These are phyloP conservation scores for Botryotinia narcissicola DNA, from an alignment of 2,329 filamentous ascomycete species.

Conservation along the genomic window DNA sequence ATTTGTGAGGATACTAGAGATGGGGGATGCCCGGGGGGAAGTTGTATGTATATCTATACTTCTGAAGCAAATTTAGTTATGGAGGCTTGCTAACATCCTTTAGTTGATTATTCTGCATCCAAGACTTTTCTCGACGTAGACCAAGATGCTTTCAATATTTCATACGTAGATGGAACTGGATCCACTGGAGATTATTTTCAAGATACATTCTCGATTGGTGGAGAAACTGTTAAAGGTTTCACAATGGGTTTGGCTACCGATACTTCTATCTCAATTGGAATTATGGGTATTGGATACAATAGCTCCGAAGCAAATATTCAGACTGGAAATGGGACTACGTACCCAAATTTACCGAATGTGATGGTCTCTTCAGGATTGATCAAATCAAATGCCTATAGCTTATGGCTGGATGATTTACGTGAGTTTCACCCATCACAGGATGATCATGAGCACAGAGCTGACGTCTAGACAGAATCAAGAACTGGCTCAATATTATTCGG, in stretches of 20 bases:
- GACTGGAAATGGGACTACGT: constrained; percentile 44
- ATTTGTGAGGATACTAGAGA: constrained; percentile 35
- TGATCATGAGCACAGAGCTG: constrained; percentile 14
- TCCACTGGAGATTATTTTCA: constrained; percentile 57
- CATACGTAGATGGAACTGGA: constrained; percentile 57
- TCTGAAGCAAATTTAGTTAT: background rate
- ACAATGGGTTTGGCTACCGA: constrained; percentile 54
- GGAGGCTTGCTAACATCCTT: constrained; percentile 7
- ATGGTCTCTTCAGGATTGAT: constrained; percentile 45
- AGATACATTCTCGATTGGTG: constrained; percentile 54
- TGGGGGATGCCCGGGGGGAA: constrained; percentile 46
- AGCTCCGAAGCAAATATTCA: constrained; percentile 47
- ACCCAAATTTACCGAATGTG: constrained; percentile 37
- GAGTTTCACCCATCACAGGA: constrained; percentile 22
- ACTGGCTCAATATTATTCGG: constrained; percentile 45
- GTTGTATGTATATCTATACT: constrained; percentile 44
- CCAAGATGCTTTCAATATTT: constrained; percentile 53
- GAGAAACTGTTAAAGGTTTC: constrained; percentile 48
- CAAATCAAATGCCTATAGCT: constrained; percentile 43
- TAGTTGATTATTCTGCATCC: constrained; percentile 51
- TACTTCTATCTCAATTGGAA: constrained; percentile 51
- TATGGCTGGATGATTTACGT: constrained; percentile 41
- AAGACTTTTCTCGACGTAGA: constrained; percentile 48
- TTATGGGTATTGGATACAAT: constrained; percentile 58
- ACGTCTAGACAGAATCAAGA: constrained; percentile 31